Evolutionary conservation across 1,284 basidiomycete genomes (phyloP), one percentile per base, ranked within the genome.

Genomic region (Boletus sp.): DNA sequence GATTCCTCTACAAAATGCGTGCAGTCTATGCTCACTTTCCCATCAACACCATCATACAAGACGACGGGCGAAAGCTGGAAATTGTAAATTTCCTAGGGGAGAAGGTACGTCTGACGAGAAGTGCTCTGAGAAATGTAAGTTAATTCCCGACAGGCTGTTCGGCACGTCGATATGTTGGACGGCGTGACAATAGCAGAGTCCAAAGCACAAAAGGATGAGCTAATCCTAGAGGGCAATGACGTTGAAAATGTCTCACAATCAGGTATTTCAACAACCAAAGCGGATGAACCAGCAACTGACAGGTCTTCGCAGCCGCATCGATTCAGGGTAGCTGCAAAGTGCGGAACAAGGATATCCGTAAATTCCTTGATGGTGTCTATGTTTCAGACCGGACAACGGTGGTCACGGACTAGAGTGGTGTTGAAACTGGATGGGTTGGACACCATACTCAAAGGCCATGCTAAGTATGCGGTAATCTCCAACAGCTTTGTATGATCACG

Each of bases 21-120:
- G 84, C 96, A 41, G 97, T 99, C 60, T 99, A 99, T 76, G 97
- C 97, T 72, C 97, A 99, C 85, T 99, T 99, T 85, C 97, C 97
- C 65, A 98, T 99, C 85, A 99, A 99, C 84, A 91, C 93, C 76
- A 98, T 99, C 77, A 94, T 98, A 73, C 88, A 91, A 76, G 89
- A 91, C 46, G 80, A 80, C 68, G 94, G 93, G 59, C 74, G 75
- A 56, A 81, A 88, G 55, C 78, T 98, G 60, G 96, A 99, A 79
- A 99, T 99, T 80, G 90, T 98, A 72, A 99, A 99, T 83, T 99
- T 98, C 84, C 83, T 97, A 75, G 94, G 96, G 68, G 92, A 94
- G 84, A 95, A 96, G 86, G 91, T 91, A 57, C 24, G 76, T 61
- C 27, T 31, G 41, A 13, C 35, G 8, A 51, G 27, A 20, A 41